Evolutionary conservation across 1,284 basidiomycete species (phyloP), one percentile per base, ranked within the genome.

Genomic region (Meripilus lineatus): DNA sequence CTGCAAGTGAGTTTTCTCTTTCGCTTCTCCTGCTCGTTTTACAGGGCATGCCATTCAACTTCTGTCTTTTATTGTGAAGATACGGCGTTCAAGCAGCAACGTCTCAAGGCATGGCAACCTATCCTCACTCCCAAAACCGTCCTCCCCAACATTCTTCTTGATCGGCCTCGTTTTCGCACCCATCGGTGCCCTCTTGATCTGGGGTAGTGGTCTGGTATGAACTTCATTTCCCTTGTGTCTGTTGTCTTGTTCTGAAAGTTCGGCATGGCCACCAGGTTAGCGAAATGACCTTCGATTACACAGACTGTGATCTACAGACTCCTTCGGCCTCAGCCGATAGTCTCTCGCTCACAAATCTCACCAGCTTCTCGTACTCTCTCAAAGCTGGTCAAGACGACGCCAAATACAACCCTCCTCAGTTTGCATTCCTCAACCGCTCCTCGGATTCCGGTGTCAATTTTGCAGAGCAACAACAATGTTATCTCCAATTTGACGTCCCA

Each of bases 51-150:
- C 43, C 22, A 7, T 14, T 24, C 26, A 32, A 28, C 20, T 45
- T 26, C 21, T 18, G 38, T 42, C 25, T 14, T 35, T 21, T 28
- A 30, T 33, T 58, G 28, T 10, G n/a, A 30, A 79, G 93, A 98
- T 69, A 99, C 95, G 41, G 95, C 95, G 35, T 97, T 98, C 81
- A 98, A 97, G 71, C 96, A 99, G 66, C 96, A 99, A 68, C 89
- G 96, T 46, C 79, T 99, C 61, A 98, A 98, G 71, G 96, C 96
- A 58, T 99, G 96, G 96, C 96, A 99, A 75, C 96, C 96, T 15
- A 97, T 99, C 62, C 77, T 99, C 33, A 98, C 95, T 0, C 96
- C 96, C 20, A 3, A 93, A 93, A 66, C 95, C 93, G 1, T 96
- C 99, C 13, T 77, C 99, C 10, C 96, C 96, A 4, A 95, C 93